Conservation (phyloP, 2,329 filamentous ascomycete species). For the Epichloe elymi region DNA sequence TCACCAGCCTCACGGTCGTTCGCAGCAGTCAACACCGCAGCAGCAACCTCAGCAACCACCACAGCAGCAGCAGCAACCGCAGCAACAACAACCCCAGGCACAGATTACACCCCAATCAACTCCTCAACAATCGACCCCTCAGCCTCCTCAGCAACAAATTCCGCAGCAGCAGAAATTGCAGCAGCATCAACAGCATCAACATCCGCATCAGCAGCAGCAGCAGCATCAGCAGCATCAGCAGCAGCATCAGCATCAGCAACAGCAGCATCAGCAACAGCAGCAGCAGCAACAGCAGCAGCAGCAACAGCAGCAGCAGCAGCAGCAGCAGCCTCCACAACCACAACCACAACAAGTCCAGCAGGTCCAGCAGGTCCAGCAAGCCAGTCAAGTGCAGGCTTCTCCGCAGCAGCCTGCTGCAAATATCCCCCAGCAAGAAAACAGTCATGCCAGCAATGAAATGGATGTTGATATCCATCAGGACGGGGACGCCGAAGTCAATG, state of each 20-base stretch:
- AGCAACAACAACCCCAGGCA: constrained; percentile 16
- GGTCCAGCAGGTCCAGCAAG: constrained; percentile 19
- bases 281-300: constrained; percentile 14
- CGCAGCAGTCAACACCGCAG: constrained; percentile 17
- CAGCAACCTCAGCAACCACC: constrained; percentile 13
- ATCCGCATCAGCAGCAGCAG: constrained; percentile 8
- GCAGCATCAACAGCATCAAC: constrained; percentile 15
- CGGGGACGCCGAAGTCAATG: constrained; percentile 29
- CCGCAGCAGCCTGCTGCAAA: constrained; percentile 22
- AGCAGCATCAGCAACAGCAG: constrained; percentile 4
- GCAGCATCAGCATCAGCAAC: constrained; percentile 14
- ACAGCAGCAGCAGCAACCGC: constrained; percentile 12
- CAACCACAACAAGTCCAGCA: constrained; percentile 18
- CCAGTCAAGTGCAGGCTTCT: constrained; percentile 18
- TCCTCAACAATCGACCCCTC: constrained; percentile 10
- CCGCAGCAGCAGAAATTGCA: constrained; percentile 6
- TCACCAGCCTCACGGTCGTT: constrained; percentile 13
- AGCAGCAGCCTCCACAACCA: constrained; percentile 4
- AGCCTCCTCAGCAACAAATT: constrained; percentile 13
- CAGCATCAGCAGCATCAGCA: background rate
- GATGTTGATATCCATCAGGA: constrained; percentile 39
- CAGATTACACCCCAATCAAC: constrained; percentile 5
- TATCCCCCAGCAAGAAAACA: constrained; percentile 26
- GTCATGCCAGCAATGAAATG: constrained; percentile 34
- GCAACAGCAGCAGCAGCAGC: constrained; percentile 10